These are phyloP conservation scores for Agrocybe pediades DNA, from an alignment of 768 basidiomycete species.

Conservation along the genomic window DNA sequence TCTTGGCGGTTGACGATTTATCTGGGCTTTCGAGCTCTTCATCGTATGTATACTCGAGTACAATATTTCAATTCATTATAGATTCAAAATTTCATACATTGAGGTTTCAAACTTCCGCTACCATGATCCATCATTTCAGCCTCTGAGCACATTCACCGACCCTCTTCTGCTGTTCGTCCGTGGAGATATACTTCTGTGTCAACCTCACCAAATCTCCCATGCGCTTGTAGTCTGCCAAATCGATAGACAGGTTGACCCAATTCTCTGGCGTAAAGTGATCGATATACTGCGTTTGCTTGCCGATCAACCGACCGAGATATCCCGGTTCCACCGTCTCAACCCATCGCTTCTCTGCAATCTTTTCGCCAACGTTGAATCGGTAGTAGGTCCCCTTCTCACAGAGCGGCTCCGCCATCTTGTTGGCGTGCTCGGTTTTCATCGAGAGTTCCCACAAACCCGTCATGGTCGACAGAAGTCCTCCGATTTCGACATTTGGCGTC, in stretches of 20 bases:
- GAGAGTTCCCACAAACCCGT: conserved; percentile 18
- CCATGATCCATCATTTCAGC: too few species aligned
- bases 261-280: conserved; percentile 21
- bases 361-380: conserved; percentile 26
- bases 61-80: too few species aligned
- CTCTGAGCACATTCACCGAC: too few species aligned
- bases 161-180: too few species aligned
- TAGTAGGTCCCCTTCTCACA: conserved; percentile 19
- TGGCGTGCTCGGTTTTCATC: conserved; percentile 18
- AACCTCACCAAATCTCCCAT: conserved; percentile 18
- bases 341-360: conserved; percentile 22
- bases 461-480: conserved; percentile 7
- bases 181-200: conserved; percentile 17
- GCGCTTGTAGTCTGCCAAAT: conserved; percentile 18
- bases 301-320: conserved; percentile 14
- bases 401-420: conserved; percentile 15
- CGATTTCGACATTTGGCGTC: conserved; percentile 18
- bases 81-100: too few species aligned
- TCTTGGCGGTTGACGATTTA: too few species aligned
- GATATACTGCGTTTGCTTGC: conserved; percentile 6
- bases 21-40: too few species aligned
- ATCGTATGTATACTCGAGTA: too few species aligned
- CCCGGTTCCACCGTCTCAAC: conserved; percentile 20
- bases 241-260: conserved; percentile 20
- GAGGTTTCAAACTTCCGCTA: too few species aligned